Conservation (phyloP, 129 eudicot genomes). For the Glebionis coronaria region DNA sequence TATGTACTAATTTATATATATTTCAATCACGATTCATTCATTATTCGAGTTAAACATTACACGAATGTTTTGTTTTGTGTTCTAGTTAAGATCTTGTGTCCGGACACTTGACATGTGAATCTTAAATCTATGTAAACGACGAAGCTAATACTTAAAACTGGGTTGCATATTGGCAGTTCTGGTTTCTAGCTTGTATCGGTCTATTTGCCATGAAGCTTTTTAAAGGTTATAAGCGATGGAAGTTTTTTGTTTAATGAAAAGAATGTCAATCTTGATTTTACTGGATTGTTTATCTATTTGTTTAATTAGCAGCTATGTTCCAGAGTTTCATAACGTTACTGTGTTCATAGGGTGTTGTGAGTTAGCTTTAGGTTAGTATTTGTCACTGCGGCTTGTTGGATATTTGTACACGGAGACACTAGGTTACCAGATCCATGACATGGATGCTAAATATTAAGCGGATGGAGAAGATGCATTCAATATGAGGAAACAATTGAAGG, state of each 20-base stretch:
- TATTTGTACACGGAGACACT: conserved; percentile 65
- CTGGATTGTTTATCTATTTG: not conserved
- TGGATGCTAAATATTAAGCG: conserved; percentile 89
- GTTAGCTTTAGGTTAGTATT: too few relatives aligned
- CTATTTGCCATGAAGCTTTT: too few relatives aligned
- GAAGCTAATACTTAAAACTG: not conserved
- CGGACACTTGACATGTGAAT: not conserved
- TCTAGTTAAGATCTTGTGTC: not conserved
- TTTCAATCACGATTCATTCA: not conserved
- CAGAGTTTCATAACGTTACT: not conserved
- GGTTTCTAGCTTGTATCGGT: not conserved
- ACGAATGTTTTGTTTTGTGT: not conserved
- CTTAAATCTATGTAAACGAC: not conserved
- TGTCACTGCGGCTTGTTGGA: too few relatives aligned
- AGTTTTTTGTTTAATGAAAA: too few relatives aligned
- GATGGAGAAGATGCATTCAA: conserved; percentile 96
- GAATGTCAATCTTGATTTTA: too few relatives aligned
- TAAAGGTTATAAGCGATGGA: too few relatives aligned
- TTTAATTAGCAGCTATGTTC: not conserved
- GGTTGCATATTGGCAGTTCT: not conserved
- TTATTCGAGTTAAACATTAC: not conserved
- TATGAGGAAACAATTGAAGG: conserved; percentile 86
- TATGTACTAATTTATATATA: not conserved
- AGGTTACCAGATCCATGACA: conserved; percentile 80
- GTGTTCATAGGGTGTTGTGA: too few relatives aligned